Base-by-base conservation (phyloP, 2,329 filamentous ascomycete genomes). In the Ophiostoma piceae region DNA sequence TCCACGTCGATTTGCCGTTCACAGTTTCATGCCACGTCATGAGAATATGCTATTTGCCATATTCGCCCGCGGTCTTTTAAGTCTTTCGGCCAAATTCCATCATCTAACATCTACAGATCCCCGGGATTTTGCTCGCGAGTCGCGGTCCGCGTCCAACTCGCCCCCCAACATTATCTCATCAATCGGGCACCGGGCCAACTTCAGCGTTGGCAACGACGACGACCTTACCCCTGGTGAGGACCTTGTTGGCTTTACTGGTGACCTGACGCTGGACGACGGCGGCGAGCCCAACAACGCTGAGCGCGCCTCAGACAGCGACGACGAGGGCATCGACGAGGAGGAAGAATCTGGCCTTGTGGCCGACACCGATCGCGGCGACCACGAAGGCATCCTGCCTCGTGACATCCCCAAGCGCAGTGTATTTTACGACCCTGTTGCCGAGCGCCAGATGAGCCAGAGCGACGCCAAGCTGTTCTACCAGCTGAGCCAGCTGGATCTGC, bases 381-480 rank as follows among this genome's bases (percentile, higher is more conserved):
- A 83, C 69, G 84, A 86, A 39, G 87, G 86, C 69, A 86, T 89
- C 83, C 81, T 90, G 11, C 81, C 82, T 29, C 82, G 87, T 72
- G 87, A 90, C 76, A 77, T 87, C 68, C 87, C 86, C 43, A 84
- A 84, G 72, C 90, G 89, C 77, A 97, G 93, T 9, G 92, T 94
- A 26, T 96, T 93, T 77, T 97, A 96, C 80, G 94, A 97, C 79
- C 92, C 94, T 76, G 90, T 94, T 68, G 91, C 92, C 68, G 95
- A 99, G 80, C 96, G 95, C 76, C 92, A 94, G 76, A 91, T 97
- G 88, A 96, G 90, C 76, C 93, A 97, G 79, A 90, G 92, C 35
- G 95, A 99, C 78, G 92, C 94, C 71, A 98, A 97, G 79, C 85
- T 97, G 73, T 96, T 98, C 81, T 99, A 97, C 79, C 94, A 97